A percentile compares a stretch with the other conserved stretches of the same genome.
phyloP scores from a whole-genome alignment of 768 basidiomycete species.

The Serendipita sp. region DNA sequence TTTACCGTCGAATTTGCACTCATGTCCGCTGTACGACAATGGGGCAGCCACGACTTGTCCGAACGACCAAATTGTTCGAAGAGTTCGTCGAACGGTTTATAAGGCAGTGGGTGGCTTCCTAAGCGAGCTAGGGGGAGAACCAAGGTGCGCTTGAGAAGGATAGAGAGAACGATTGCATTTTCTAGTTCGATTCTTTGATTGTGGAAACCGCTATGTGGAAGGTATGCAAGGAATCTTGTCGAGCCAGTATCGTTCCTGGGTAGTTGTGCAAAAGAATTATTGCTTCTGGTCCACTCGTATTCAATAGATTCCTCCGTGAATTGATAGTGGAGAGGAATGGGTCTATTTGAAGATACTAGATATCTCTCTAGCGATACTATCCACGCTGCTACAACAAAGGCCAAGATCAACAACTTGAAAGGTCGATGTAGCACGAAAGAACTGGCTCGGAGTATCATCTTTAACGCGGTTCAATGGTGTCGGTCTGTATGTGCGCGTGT shows the following conservation, averaged over 20 bases:
- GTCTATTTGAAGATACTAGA: no score
- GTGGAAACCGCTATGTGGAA: conserved; percentile 74
- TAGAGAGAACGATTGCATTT: conserved; percentile 62
- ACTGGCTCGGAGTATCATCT: no score
- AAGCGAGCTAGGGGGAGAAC: conserved; percentile 63
- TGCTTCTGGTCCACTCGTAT: no score
- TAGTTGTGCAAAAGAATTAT: no score
- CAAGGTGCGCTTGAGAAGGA: conserved; percentile 56
- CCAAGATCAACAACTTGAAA: no score
- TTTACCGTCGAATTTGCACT: conserved; percentile 24
- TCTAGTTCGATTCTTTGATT: conserved; percentile 78
- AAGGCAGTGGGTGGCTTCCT: conserved; percentile 39
- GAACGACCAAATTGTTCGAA: conserved; percentile 28
- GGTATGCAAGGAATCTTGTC: conserved; percentile 42
- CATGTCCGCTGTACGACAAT: conserved; percentile 30
- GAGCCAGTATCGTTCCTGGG: neutral
- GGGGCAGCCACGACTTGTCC: conserved; percentile 33
- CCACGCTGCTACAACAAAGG: no score
- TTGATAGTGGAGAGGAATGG: no score
- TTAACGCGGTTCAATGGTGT: no score
- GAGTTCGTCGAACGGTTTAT: conserved; percentile 37
- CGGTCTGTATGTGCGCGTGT: no score
- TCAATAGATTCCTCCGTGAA: no score
- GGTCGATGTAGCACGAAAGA: no score
- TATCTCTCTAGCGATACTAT: no score